phyloP scores from a whole-genome alignment of 306 rosid genomes.

The Casuarina equisetifolia region DNA sequence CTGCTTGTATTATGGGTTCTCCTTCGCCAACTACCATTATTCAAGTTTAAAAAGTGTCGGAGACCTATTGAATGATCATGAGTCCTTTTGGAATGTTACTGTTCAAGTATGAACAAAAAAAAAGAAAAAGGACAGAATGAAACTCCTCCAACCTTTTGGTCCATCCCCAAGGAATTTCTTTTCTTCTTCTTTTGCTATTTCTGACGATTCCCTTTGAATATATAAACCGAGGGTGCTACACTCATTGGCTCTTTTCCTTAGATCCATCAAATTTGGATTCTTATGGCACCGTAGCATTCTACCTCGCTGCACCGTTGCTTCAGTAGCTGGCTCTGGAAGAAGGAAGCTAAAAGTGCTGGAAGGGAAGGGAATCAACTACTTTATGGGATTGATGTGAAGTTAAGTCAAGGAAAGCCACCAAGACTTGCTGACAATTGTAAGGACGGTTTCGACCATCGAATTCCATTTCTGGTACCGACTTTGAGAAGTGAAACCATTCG shows the following conservation, averaged over 20 bases:
- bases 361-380: neutral
- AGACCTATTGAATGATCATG: neutral
- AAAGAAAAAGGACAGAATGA: neutral
- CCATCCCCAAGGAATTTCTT: no score
- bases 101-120: neutral
- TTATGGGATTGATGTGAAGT: neutral
- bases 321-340: slow-evolving; percentile 34
- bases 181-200: no score
- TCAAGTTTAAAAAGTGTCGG: neutral
- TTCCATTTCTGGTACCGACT: neutral
- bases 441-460: neutral
- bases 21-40: neutral
- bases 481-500: neutral
- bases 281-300: slow-evolving; percentile 26
- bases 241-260: slow-evolving; percentile 15
- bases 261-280: slow-evolving; percentile 50
- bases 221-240: neutral
- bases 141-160: neutral
- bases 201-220: neutral
- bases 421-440: neutral
- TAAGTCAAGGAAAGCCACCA: neutral
- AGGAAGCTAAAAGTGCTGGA: neutral
- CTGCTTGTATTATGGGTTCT: neutral
- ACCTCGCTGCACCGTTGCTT: slow-evolving; percentile 36
- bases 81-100: neutral